Evolutionary conservation across 1,139 yeast species (phyloP).

Genomic region (Hyphopichia wangnamkhiaoensis): DNA sequence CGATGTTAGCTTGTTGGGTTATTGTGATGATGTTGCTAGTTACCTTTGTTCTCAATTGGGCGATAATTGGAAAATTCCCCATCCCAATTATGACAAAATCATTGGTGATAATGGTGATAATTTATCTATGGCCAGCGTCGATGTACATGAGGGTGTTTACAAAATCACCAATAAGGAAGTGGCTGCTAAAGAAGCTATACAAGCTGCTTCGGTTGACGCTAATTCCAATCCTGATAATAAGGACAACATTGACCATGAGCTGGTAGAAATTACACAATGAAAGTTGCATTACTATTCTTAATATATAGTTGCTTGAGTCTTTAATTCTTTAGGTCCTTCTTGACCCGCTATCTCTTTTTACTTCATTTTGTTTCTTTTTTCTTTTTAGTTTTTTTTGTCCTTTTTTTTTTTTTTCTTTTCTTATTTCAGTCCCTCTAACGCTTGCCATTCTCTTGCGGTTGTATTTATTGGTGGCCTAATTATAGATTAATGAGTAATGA

Average conservation of each 20-base stretch:
- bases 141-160: constrained; percentile 25
- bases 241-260: neutral
- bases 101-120: constrained; percentile 17
- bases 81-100: constrained; percentile 33
- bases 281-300: too few species aligned
- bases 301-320: too few species aligned
- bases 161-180: constrained; percentile 11
- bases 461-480: too few species aligned
- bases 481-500: neutral
- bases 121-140: constrained; percentile 20
- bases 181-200: constrained; percentile 1
- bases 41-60: constrained; percentile 59
- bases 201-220: neutral
- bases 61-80: constrained; percentile 62
- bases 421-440: neutral
- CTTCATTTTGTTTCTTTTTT: too few species aligned
- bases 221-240: too few species aligned
- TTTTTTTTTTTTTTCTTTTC: neutral
- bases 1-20: constrained; percentile 78
- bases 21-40: constrained; percentile 84
- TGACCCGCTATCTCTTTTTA: too few species aligned
- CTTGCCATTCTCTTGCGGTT: neutral
- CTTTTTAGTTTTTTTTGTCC: neutral
- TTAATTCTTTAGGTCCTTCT: too few species aligned
- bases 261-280: too few species aligned